Percentiles rank a stretch among this genome's conserved stretches.
Conservation (phyloP, 805 yeast genomes). For the Ogataea nakhonphanomensis region DNA sequence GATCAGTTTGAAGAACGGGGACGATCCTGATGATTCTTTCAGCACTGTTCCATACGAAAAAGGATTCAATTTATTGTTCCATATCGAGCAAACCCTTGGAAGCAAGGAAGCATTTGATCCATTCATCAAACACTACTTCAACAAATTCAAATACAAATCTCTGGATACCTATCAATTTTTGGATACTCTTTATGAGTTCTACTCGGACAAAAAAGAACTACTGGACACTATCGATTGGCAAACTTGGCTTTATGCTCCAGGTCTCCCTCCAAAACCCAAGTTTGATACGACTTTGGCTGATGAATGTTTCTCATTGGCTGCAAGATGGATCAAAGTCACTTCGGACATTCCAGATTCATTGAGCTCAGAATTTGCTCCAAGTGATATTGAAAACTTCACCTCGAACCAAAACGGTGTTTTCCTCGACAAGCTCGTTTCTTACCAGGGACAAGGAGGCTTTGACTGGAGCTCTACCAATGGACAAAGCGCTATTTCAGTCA, state of each 20-base stretch:
- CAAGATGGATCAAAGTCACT: conserved; percentile 54
- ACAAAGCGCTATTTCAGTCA: conserved; percentile 30
- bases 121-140: conserved; percentile 75
- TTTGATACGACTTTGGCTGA: conserved; percentile 80
- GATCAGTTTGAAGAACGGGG: conserved; percentile 63
- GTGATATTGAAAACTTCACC: conserved; percentile 56
- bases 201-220: conserved; percentile 39
- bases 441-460: conserved; percentile 43
- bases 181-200: conserved; percentile 68
- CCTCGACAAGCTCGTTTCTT: conserved; percentile 59
- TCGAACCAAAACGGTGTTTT: conserved; percentile 80
- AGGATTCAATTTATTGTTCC: conserved; percentile 76
- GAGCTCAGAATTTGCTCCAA: conserved; percentile 37
- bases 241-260: conserved; percentile 75
- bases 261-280: conserved; percentile 83
- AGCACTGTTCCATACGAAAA: conserved; percentile 88
- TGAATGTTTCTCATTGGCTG: conserved; percentile 62
- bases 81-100: conserved; percentile 67
- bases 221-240: conserved; percentile 81
- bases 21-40: conserved; percentile 89
- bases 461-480: conserved; percentile 34
- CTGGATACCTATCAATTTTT: conserved; percentile 80
- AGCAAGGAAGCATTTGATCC: conserved; percentile 75
- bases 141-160: conserved; percentile 62
- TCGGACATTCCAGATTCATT: conserved; percentile 24